Conservation (phyloP, 1,284 basidiomycete species). For the Entoloma clypeatum region DNA sequence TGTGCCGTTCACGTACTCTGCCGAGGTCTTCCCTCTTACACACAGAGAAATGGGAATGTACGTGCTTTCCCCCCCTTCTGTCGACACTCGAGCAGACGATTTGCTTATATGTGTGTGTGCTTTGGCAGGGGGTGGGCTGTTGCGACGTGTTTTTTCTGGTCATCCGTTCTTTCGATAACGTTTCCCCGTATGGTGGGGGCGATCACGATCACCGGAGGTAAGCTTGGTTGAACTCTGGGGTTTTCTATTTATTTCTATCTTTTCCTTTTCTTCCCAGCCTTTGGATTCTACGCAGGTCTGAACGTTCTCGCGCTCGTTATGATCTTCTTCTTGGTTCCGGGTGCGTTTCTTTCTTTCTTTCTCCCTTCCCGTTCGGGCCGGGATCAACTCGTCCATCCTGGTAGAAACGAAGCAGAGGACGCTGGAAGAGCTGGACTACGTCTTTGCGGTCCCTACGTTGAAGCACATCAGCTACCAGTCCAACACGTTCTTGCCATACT, state of each 20-base stretch:
- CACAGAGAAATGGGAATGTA: slow-evolving; percentile 53
- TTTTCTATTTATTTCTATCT: background rate
- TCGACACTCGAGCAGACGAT: too few species aligned
- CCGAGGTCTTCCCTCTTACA: slow-evolving; percentile 62
- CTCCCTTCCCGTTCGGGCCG: background rate
- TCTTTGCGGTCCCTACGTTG: slow-evolving; percentile 63
- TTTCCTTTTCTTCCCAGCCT: slow-evolving; percentile 34
- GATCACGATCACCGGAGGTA: slow-evolving; percentile 38
- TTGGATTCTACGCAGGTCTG: slow-evolving; percentile 52
- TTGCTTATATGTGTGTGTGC: too few species aligned
- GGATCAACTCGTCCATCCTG: background rate
- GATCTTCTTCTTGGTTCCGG: slow-evolving; percentile 58
- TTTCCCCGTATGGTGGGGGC: slow-evolving; percentile 55
- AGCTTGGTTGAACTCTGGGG: background rate
- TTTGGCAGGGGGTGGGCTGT: slow-evolving; percentile 47
- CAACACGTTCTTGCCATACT: slow-evolving; percentile 55
- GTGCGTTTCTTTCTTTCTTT: slow-evolving; percentile 23
- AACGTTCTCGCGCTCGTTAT: slow-evolving; percentile 49
- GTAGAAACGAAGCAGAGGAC: slow-evolving; percentile 69
- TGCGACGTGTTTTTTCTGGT: slow-evolving; percentile 49
- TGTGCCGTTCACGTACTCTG: slow-evolving; percentile 64
- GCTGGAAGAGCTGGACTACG: slow-evolving; percentile 47
- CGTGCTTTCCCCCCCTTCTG: too few species aligned
- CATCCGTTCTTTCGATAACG: slow-evolving; percentile 51
- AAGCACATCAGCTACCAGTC: slow-evolving; percentile 54